Evolutionary conservation across 768 basidiomycete species (phyloP), one percentile per base, ranked within the genome.

Genomic region (Rhodocollybia butyracea): DNA sequence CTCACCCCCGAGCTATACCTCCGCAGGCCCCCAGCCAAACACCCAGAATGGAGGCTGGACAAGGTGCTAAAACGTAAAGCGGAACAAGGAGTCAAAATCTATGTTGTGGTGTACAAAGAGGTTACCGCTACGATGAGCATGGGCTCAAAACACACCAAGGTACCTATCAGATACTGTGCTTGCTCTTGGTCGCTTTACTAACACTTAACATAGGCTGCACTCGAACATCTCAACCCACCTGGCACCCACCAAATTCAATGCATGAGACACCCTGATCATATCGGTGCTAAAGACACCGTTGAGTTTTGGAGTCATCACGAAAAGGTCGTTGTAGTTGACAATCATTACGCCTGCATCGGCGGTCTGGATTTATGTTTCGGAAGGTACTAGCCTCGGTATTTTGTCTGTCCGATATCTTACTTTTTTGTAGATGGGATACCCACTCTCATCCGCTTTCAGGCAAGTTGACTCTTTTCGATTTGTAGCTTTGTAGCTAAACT

Each of bases 301-400:
- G 80, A 91, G 63, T 89, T 92, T 68, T 96, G 93, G 93, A 88
- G 86, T 26, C 94, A 95, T 66, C 94, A 95, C 69, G 93, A 95
- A 68, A 95, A 95, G 76, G 83, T 93, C 42, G 89, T 94, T 21
- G 82, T 93, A 24, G 86, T 96, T 6, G 94, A 97, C 66, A 91
- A 94, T 64, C 85, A 89, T 63, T 79, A 75, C 48, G 93, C 91
- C 2, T 89, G 88, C 61, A 85, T 97, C 52, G 97, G 97, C 22
- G 97, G 97, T 11, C 83, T 99, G 26, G 97, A 99, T 68, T 77
- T 97, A 17, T 98, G 94, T 74, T 97, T 94, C 62, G 97, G 97
- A 11, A 88, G 97, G 46, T 48, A 26, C 12, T 13, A 17, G 7
- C 17, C 21, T 10, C n/a, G 21, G 21, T 13, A 36, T 31, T 19